A percentile compares a stretch with the other conserved stretches of the same genome.
Evolutionary conservation across 208 protist genomes (phyloP).

Genomic region (Crithidia brevicula): DNA sequence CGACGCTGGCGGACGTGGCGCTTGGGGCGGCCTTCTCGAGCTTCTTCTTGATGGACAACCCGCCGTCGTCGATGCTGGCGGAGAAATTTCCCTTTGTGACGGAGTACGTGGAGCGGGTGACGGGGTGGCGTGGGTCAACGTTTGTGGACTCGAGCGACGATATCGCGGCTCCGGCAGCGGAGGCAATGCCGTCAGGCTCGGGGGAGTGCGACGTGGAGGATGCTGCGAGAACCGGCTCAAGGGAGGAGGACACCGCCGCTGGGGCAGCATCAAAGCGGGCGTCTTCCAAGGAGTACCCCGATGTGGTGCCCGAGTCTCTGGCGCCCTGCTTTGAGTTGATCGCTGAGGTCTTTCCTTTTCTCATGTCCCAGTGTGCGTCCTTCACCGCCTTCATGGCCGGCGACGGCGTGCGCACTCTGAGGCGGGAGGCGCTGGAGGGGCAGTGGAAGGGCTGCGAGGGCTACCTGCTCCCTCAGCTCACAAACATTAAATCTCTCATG

Average conservation of each 20-base stretch:
- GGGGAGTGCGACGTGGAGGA: neutral
- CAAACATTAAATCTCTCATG: conserved; percentile 80
- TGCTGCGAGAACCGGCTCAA: neutral
- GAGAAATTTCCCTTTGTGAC: conserved; percentile 72
- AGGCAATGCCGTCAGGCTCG: too few species aligned
- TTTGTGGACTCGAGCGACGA: conserved; percentile 24
- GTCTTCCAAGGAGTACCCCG: conserved; percentile 43
- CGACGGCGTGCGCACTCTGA: conserved; percentile 61
- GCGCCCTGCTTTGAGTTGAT: conserved; percentile 61
- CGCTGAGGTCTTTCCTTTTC: conserved; percentile 85
- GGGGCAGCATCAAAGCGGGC: neutral
- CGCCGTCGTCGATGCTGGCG: conserved; percentile 60
- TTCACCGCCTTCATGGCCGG: conserved; percentile 83
- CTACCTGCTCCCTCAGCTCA: conserved; percentile 77
- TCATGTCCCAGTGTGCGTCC: conserved; percentile 81
- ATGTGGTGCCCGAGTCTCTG: conserved; percentile 83
- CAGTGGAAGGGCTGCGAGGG: conserved; percentile 78
- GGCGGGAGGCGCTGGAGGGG: conserved; percentile 54
- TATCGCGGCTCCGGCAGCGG: neutral
- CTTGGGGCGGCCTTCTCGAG: conserved; percentile 76
- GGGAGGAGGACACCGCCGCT: neutral
- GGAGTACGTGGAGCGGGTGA: conserved; percentile 78
- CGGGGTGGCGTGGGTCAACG: conserved; percentile 66
- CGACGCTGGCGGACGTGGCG: conserved; percentile 83
- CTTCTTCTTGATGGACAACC: conserved; percentile 82